Conservation (phyloP, 306 rosid genomes). For the Leucaena leucocephala region DNA sequence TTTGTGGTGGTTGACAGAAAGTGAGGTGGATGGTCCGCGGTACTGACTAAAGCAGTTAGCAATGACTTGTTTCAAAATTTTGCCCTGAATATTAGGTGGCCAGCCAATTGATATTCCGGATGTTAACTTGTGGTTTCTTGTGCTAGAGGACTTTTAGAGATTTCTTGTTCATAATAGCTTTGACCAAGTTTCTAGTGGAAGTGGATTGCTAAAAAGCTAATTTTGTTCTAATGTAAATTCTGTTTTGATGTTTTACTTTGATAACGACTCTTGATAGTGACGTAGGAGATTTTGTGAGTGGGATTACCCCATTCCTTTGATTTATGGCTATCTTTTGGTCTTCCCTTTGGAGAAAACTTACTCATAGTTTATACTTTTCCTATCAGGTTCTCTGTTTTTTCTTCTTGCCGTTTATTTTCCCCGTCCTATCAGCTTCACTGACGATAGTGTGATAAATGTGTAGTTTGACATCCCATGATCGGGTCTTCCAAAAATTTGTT, state of each 20-base stretch:
- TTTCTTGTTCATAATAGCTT: background rate
- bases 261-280: background rate
- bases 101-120: conserved; percentile 30
- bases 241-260: background rate
- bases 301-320: conserved; percentile 15
- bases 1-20: conserved; percentile 57
- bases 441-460: background rate
- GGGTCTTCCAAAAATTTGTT: background rate
- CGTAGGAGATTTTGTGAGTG: background rate
- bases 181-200: background rate
- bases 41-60: conserved; percentile 46
- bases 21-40: conserved; percentile 55
- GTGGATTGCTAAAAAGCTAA: background rate
- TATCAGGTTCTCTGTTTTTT: too few species aligned
- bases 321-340: conserved; percentile 3
- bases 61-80: conserved; percentile 33
- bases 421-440: background rate
- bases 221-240: background rate
- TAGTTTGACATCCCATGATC: background rate
- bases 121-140: background rate
- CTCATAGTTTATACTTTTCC: background rate
- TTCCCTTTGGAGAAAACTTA: background rate
- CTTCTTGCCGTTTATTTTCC: too few species aligned
- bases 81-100: conserved; percentile 42
- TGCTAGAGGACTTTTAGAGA: conserved; percentile 29